Evolutionary conservation across 305 asterid genomes (phyloP), one percentile per base, ranked within the genome.

Genomic region (Ilex paraguariensis): DNA sequence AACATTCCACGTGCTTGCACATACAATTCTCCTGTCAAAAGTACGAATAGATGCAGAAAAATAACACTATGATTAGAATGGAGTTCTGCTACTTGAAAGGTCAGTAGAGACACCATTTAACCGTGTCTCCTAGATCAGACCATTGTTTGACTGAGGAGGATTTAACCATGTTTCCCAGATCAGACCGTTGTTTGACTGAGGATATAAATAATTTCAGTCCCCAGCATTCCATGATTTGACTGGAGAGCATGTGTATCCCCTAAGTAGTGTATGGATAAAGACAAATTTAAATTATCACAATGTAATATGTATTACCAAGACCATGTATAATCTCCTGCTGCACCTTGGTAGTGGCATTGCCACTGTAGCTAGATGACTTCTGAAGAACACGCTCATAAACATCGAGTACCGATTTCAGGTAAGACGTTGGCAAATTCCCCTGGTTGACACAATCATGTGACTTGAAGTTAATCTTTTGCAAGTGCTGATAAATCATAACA

Each of bases 251-350:
- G 42, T 5, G 6, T 36, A 36, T 36, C 42, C 42, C 9, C 42
- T 3, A 36, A 36, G 42, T 36, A 21, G 28, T 36, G 3, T 36
- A 36, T 4, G 9, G 9, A 36, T 36, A 36, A 36, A 36, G 28
- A 21, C 28, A 21, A 21, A 21, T 21, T 21, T 21, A 21, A 21
- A 21, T 21, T 21, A 21, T 21, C 28, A 21, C 28, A 21, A 21
- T 21, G 28, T 21, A 21, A 21, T 21, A 21, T 21, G 28, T 61
- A 70, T 74, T 93, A 93, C 99, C 99, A 72, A 93, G 96, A 70
- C 95, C 82, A 61, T 77, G 93, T 71, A 93, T 76, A 61, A 93
- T 93, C 83, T 93, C 99, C 82, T 93, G 99, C 86, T 87, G 87
- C 95, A 87, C 94, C 82, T 87, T 93, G 83, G 81, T 82, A 54